Evolutionary conservation across 75 land plant genomes (phyloP), one percentile per base, ranked within the genome.

Genomic region (Selaginella tamariscina): DNA sequence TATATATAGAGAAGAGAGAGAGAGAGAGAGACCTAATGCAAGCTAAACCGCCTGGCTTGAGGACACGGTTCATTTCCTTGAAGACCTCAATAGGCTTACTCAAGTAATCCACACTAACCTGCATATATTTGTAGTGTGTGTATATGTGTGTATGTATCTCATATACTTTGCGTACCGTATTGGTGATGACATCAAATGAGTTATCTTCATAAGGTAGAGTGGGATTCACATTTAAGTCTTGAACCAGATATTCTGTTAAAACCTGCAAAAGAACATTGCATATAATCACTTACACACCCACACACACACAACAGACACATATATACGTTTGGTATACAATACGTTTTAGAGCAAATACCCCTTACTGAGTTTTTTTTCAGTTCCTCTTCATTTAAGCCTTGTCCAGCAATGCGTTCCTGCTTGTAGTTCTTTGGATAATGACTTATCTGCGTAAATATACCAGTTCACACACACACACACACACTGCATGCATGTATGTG

Each of bases 311-410:
- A n/a, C n/a, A n/a, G n/a, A n/a, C n/a, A n/a, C n/a, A n/a, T n/a
- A n/a, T n/a, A n/a, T n/a, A n/a, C n/a, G n/a, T n/a, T n/a, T n/a
- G n/a, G n/a, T n/a, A n/a, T n/a, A n/a, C n/a, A n/a, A n/a, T n/a
- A n/a, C n/a, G n/a, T n/a, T n/a, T n/a, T n/a, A n/a, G 21, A 21
- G 27, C 23, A 5, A 59, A 59, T 59, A 5, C 8, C 2, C 62
- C 69, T 70, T 78, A 91, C 97, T 0, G 86, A 77, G 70, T 94
- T 94, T 5, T 80, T 72, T 70, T 87, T 85, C 54, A 94, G 85
- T 71, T 94, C 98, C 29, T 85, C 96, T 67, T 90, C 88, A 71
- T 94, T 94, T 79, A 94, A 74, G 22, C 98, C 98, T 74, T 85
- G 67, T n/a, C 98, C 98, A 0, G 82, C 96, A 69, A 94, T 80